phyloP scores from a whole-genome alignment of 2,329 filamentous ascomycete species.

The Epichloe coenophiala region DNA sequence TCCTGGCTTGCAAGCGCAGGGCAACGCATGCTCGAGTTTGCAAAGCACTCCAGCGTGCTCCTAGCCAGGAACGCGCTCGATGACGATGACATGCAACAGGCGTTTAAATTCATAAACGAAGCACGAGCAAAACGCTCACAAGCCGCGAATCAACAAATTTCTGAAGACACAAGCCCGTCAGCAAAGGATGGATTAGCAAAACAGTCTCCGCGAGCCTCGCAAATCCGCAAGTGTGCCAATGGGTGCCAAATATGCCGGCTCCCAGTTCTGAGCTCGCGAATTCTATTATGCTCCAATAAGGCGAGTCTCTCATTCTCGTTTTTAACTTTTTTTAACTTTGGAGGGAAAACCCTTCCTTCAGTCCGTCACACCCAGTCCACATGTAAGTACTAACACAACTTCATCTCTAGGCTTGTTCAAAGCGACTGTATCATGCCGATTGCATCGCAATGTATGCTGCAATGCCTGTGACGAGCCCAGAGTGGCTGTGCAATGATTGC shows the following conservation, averaged over 20 bases:
- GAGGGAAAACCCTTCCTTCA: not conserved
- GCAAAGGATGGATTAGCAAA: slow-evolving; percentile 7
- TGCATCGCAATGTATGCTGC: slow-evolving; percentile 27
- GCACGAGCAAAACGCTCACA: slow-evolving; percentile 19
- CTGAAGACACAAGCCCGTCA: not conserved
- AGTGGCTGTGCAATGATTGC: slow-evolving; percentile 34
- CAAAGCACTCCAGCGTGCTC: slow-evolving; percentile 39
- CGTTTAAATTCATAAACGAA: slow-evolving; percentile 28
- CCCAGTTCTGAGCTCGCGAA: slow-evolving; percentile 31
- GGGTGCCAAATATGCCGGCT: slow-evolving; percentile 36
- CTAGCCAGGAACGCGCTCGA: slow-evolving; percentile 34
- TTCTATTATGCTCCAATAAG: slow-evolving; percentile 37
- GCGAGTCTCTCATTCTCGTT: slow-evolving; percentile 19
- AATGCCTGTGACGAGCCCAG: slow-evolving; percentile 20
- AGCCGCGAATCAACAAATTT: not conserved
- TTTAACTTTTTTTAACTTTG: no score
- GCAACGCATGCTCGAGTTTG: slow-evolving; percentile 38
- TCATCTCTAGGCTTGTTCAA: slow-evolving; percentile 24
- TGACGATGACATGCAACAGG: slow-evolving; percentile 29
- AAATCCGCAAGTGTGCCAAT: slow-evolving; percentile 27
- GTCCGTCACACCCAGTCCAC: not conserved
- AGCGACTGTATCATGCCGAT: slow-evolving; percentile 33
- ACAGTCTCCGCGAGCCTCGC: slow-evolving; percentile 19
- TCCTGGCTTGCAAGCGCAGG: slow-evolving; percentile 36
- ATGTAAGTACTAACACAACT: not conserved